Evolutionary conservation across 2,329 filamentous ascomycete species (phyloP).

Genomic region (Phialemoniopsis sp.): DNA sequence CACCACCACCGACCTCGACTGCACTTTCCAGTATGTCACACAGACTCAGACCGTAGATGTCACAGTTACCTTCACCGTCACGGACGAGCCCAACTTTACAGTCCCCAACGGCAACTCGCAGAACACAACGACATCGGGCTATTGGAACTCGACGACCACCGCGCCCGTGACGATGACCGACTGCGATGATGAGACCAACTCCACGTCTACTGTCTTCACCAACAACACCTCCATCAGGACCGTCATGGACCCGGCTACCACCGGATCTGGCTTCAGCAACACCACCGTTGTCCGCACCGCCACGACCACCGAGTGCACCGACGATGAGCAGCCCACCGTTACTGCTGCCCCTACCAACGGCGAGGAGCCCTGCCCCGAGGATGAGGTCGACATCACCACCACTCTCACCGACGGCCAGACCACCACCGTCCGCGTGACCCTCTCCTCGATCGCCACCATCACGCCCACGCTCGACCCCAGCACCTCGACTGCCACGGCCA

Average conservation of each 20-base stretch:
- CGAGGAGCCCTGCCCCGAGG: background rate
- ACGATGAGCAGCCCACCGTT: background rate
- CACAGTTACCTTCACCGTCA: slow-evolving; percentile 5
- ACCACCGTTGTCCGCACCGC: background rate
- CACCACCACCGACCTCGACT: background rate
- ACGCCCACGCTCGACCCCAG: background rate
- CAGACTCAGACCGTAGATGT: slow-evolving; percentile 7
- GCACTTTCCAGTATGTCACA: slow-evolving; percentile 1
- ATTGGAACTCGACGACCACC: slow-evolving; percentile 2
- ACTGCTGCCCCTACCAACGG: background rate
- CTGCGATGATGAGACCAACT: background rate
- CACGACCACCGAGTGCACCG: background rate
- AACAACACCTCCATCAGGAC: no score
- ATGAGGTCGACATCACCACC: background rate
- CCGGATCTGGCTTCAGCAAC: background rate
- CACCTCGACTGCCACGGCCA: slow-evolving; percentile 3
- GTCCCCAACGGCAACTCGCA: background rate
- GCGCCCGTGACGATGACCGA: no score
- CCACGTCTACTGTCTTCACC: background rate
- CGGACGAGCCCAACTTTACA: background rate
- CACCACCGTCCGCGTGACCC: no score
- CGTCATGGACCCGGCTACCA: background rate
- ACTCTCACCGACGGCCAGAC: background rate
- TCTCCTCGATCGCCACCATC: background rate
- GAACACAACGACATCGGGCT: slow-evolving; percentile 1